These are phyloP conservation scores for Haplographium delicatum DNA, from an alignment of 495 filamentous ascomycete species.

Conservation along the genomic window DNA sequence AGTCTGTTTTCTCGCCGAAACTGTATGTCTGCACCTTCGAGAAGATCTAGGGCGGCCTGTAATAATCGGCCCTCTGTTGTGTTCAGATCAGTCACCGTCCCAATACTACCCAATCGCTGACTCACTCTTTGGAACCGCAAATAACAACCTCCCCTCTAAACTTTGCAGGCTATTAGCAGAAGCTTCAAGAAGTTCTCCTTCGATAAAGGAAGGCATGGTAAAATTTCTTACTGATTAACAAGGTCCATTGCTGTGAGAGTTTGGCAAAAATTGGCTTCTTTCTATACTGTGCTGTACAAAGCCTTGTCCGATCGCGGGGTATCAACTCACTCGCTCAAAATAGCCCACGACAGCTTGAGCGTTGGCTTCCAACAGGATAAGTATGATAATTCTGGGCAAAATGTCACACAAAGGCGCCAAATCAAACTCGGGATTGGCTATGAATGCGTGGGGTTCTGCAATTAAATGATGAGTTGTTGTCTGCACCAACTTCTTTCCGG, in stretches of 20 bases:
- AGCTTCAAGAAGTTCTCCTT: constrained; percentile 10
- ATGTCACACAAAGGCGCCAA: no score
- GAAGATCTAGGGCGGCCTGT: constrained; percentile 77
- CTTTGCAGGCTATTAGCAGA: constrained; percentile 43
- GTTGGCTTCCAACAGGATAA: no score
- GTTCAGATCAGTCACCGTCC: background rate
- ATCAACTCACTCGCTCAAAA: background rate
- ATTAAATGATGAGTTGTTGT: no score
- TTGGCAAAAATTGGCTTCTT: background rate
- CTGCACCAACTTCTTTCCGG: no score
- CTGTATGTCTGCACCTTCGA: constrained; percentile 90
- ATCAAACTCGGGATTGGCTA: no score
- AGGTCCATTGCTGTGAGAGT: constrained; percentile 58
- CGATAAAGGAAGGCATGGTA: constrained; percentile 10
- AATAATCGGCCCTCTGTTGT: constrained; percentile 81
- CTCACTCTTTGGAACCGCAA: constrained; percentile 92
- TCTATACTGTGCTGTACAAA: background rate
- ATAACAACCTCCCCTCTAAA: constrained; percentile 88
- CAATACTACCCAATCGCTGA: constrained; percentile 3
- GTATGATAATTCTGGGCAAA: background rate
- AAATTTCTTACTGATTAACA: constrained; percentile 68
- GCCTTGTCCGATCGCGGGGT: constrained; percentile 16
- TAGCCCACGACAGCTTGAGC: background rate
- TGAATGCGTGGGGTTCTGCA: no score
- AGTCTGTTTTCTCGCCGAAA: constrained; percentile 89